Evolutionary conservation across 768 basidiomycete genomes (phyloP), one percentile per base, ranked within the genome.

Genomic region (Mycena capillaripes): DNA sequence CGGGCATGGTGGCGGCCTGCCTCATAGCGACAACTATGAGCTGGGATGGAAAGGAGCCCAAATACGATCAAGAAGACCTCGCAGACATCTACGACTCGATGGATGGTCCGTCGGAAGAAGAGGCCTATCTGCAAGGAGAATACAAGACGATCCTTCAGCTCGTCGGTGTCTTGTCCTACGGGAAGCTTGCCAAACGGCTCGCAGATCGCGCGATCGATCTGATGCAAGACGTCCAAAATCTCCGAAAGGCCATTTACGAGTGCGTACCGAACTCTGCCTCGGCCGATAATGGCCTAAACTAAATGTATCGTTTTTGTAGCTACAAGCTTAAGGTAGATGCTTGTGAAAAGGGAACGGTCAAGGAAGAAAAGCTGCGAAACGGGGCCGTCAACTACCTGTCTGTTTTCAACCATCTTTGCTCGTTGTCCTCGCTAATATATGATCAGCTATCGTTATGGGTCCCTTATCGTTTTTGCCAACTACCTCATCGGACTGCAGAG

Each of bases 111-210:
- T 94, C 92, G 2, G 96, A 97, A 78, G 95, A 97, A 77, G 92
- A 95, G 76, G 94, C 94, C 0, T 97, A 96, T 81, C 85, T 95
- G 58, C 92, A 95, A 83, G 97, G 97, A 44, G 97, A 99, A 77
- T 99, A 98, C 86, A 98, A 98, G 86, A 95, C 93, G 4, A 98
- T 99, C 73, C 84, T 99, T 48, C 96, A 97, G 73, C 92, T 99
- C 67, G 95, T 98, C 55, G 93, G 95, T 6, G 93, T 98, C 14
- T 88, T 98, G 34, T 94, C 95, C 10, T 89, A 97, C 76, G 97
- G 98, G 23, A 98, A 98, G 81, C 84, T 92, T 12, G 97, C 98
- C 14, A 99, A 99, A 82, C 90, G 91, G 48, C 81, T 99, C 71
- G 92, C 96, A 0, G 97, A 99, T 80, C 85, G 90, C 27, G 96